Conservation (phyloP, 179 eudicot genomes). For the Heliamphora pulchella region DNA sequence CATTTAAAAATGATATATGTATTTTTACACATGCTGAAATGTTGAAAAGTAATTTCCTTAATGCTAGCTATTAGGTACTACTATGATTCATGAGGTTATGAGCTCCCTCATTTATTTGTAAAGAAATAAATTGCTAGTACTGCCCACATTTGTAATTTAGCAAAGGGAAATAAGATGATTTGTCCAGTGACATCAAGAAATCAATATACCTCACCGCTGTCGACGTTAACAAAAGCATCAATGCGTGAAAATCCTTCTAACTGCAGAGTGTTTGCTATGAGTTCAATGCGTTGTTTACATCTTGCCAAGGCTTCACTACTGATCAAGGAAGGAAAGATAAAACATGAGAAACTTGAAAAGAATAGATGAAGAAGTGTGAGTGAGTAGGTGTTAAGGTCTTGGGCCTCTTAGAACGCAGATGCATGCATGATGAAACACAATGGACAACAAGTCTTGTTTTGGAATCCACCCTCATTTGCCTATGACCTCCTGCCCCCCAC, state of each 20-base stretch:
- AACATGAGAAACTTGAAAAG: slow-evolving; percentile 8
- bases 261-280: slow-evolving; percentile 69
- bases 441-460: neutral
- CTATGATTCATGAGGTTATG: neutral
- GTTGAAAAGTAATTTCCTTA: slow-evolving; percentile 10
- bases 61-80: neutral
- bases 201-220: slow-evolving; percentile 72
- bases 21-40: neutral
- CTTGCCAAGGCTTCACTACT: slow-evolving; percentile 54
- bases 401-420: neutral
- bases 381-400: neutral
- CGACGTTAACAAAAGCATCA: slow-evolving; percentile 83
- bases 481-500: neutral
- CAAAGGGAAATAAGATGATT: neutral
- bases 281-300: slow-evolving; percentile 66
- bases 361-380: neutral
- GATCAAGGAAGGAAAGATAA: slow-evolving; percentile 13
- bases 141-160: neutral
- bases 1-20: slow-evolving; percentile 7
- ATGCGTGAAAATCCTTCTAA: slow-evolving; percentile 88
- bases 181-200: neutral
- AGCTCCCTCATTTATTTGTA: neutral
- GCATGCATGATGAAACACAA: neutral
- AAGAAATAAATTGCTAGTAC: neutral
- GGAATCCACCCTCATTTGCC: no score